phyloP scores from a whole-genome alignment of 306 rosid genomes.

The Gillenia trifoliata region DNA sequence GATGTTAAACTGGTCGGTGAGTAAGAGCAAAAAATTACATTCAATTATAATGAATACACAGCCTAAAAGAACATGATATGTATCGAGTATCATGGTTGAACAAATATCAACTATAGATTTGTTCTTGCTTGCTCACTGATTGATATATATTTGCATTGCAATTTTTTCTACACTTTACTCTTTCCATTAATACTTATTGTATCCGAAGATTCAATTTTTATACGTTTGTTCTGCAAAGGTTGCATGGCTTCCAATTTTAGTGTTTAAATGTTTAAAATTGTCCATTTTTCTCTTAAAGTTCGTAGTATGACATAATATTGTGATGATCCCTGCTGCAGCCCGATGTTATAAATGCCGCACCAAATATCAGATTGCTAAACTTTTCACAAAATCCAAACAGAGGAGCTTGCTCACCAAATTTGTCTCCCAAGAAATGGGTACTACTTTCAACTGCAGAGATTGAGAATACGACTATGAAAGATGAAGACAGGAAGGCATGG shows the following conservation, averaged over 20 bases:
- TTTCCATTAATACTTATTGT: not conserved
- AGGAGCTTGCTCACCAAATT: conserved; percentile 33
- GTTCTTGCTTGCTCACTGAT: not conserved
- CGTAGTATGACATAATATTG: not conserved
- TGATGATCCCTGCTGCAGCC: conserved; percentile 26
- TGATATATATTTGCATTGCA: not conserved
- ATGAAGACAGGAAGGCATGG: conserved; percentile 63
- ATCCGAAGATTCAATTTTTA: not conserved
- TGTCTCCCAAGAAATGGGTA: conserved; percentile 44
- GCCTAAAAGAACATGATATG: too few species aligned
- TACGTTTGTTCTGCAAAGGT: not conserved
- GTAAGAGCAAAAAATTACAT: too few species aligned
- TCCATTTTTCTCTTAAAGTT: not conserved
- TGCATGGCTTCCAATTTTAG: not conserved
- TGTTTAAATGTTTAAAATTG: not conserved
- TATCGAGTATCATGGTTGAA: too few species aligned
- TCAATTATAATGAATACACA: too few species aligned
- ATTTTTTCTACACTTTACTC: not conserved
- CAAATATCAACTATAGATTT: not conserved
- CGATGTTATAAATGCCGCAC: conserved; percentile 30
- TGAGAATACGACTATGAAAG: conserved; percentile 36
- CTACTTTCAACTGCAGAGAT: conserved; percentile 46
- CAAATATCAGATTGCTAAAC: conserved; percentile 26
- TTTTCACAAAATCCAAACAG: conserved; percentile 16
- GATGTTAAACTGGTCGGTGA: too few species aligned